A percentile compares a stretch with the other conserved stretches of the same genome.
These are phyloP conservation scores for Glycine latifolia DNA, from an alignment of 306 rosid genomes.

Conservation along the genomic window DNA sequence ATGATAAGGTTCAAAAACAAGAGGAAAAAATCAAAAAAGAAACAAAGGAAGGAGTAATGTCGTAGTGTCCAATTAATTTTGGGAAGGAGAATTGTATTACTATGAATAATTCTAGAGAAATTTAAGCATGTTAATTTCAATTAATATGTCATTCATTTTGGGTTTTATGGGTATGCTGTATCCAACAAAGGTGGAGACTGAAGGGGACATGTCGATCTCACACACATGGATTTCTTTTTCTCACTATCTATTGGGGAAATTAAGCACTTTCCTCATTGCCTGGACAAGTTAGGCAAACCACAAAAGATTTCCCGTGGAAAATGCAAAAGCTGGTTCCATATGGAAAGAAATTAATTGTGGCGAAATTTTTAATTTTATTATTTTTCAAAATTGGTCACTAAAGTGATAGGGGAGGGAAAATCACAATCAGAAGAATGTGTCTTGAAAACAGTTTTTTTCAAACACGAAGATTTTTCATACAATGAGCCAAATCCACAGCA, in stretches of 20 bases:
- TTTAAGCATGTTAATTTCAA: conserved; percentile 13
- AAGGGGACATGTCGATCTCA: conserved; percentile 18
- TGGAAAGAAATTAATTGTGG: conserved; percentile 21
- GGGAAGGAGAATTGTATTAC: background rate
- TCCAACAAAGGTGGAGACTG: conserved; percentile 59
- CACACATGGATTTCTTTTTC: background rate
- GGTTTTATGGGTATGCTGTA: background rate
- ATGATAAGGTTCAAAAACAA: background rate
- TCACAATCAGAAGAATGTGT: conserved; percentile 6
- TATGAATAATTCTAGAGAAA: background rate
- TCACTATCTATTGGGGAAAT: background rate
- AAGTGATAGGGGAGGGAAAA: no score
- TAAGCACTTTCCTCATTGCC: conserved; percentile 22
- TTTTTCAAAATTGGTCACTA: background rate
- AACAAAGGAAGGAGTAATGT: conserved; percentile 41
- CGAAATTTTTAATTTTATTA: background rate
- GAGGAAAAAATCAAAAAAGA: conserved; percentile 39
- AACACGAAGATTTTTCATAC: conserved; percentile 54
- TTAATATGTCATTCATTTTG: background rate
- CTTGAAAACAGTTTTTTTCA: conserved; percentile 43
- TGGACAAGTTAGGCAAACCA: conserved; percentile 57
- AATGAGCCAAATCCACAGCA: conserved; percentile 53
- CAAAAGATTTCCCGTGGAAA: conserved; percentile 40
- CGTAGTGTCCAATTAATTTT: no score
- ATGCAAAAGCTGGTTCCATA: conserved; percentile 25